These are phyloP conservation scores for Monosporascus sp. DNA, from an alignment of 2,329 filamentous ascomycete genomes.

Conservation along the genomic window DNA sequence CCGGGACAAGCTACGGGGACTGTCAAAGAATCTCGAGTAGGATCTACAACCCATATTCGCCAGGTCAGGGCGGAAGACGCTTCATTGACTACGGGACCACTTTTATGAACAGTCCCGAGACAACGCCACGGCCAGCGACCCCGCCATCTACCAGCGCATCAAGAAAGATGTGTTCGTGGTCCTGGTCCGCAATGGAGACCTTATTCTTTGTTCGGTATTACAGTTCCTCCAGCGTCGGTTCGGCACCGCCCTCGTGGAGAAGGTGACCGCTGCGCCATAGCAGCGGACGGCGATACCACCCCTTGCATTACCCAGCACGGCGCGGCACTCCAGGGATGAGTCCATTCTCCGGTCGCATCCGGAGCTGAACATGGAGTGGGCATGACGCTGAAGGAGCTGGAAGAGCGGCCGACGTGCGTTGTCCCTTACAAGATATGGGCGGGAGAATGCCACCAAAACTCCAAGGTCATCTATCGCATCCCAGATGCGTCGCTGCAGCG, in stretches of 20 bases:
- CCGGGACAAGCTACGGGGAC: not conserved
- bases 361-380: not conserved
- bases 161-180: not conserved
- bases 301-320: not conserved
- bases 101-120: not conserved
- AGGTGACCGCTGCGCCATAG: not conserved
- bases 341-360: not conserved
- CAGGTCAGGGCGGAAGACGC: not conserved
- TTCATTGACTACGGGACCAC: not conserved
- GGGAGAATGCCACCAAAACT: not conserved
- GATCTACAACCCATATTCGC: not conserved
- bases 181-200: not conserved
- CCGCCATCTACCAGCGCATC: not conserved
- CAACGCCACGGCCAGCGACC: not conserved
- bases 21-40: not conserved
- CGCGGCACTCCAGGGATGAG: not conserved
- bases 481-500: not conserved
- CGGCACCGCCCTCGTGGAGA: not conserved
- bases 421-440: not conserved
- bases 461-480: not conserved
- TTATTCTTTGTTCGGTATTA: not conserved
- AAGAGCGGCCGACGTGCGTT: not conserved
- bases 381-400: not conserved
- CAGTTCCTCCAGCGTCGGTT: not conserved
- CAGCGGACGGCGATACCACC: not conserved